Conservation (phyloP, 2,329 filamentous ascomycete species). For the Phialemonium atrogriseum region DNA sequence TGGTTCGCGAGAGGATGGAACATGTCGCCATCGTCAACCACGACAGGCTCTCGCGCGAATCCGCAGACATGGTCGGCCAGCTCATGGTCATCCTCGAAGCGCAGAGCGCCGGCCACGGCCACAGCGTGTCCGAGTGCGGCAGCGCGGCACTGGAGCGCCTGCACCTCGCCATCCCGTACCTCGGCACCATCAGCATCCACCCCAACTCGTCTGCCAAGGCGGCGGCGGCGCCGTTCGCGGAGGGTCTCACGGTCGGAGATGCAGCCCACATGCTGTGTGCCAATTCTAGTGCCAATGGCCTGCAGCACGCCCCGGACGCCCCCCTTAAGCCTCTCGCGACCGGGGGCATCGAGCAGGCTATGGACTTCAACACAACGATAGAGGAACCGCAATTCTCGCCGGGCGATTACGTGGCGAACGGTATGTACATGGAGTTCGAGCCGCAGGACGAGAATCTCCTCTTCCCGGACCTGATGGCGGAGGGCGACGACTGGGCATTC, state of each 20-base stretch:
- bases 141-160: constrained; percentile 15
- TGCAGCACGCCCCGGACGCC: background rate
- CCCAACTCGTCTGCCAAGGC: constrained; percentile 3
- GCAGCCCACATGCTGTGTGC: background rate
- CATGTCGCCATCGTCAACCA: constrained; percentile 27
- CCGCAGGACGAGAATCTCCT: constrained; percentile 4
- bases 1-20: constrained; percentile 27
- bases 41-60: constrained; percentile 32
- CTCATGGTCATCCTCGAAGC: constrained; percentile 32
- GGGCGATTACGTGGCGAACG: constrained; percentile 6
- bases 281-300: background rate
- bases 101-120: constrained; percentile 12
- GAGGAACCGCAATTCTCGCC: background rate
- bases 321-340: too few relatives aligned
- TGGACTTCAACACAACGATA: background rate
- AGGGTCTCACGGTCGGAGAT: background rate
- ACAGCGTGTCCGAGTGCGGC: constrained; percentile 2
- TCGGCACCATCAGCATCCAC: constrained; percentile 38
- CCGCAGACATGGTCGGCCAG: constrained; percentile 32
- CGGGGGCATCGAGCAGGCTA: constrained; percentile 1
- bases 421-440: constrained; percentile 7
- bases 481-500: constrained; percentile 12
- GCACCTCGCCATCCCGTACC: constrained; percentile 34
- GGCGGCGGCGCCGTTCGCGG: constrained; percentile 1
- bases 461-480: constrained; percentile 14